Conservation (phyloP, 768 basidiomycete genomes). For the Leccinum variicolor region DNA sequence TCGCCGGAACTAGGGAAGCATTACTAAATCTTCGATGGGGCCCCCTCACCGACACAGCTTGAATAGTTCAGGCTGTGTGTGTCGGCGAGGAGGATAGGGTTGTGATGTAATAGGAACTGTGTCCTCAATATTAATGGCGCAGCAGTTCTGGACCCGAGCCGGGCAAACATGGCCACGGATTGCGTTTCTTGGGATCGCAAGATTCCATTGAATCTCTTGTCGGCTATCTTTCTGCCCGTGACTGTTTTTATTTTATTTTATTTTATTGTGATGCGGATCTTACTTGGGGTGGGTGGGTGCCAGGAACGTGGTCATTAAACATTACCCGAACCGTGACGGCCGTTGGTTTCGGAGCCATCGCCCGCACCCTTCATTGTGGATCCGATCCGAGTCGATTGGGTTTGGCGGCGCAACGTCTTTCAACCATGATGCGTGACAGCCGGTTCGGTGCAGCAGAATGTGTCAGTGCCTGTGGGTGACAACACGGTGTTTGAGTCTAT, state of each 20-base stretch:
- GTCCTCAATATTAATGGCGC: neutral
- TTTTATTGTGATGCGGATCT: neutral
- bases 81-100: neutral
- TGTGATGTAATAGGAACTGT: neutral
- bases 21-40: neutral
- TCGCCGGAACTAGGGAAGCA: neutral
- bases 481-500: neutral
- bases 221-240: neutral
- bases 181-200: neutral
- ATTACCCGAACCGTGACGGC: neutral
- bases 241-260: neutral
- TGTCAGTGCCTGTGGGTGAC: conserved; percentile 8
- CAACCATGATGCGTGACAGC: neutral
- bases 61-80: no score
- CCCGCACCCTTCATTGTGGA: neutral
- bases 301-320: neutral
- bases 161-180: neutral
- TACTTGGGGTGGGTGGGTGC: neutral
- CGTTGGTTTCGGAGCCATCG: neutral
- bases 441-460: neutral
- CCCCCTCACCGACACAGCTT: no score
- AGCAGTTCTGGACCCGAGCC: neutral
- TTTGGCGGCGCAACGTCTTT: neutral
- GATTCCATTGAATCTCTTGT: neutral
- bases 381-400: neutral